Evolutionary conservation across 257 asterid species (phyloP), one percentile per base, ranked within the genome.

Genomic region (Fraxinus anomala): DNA sequence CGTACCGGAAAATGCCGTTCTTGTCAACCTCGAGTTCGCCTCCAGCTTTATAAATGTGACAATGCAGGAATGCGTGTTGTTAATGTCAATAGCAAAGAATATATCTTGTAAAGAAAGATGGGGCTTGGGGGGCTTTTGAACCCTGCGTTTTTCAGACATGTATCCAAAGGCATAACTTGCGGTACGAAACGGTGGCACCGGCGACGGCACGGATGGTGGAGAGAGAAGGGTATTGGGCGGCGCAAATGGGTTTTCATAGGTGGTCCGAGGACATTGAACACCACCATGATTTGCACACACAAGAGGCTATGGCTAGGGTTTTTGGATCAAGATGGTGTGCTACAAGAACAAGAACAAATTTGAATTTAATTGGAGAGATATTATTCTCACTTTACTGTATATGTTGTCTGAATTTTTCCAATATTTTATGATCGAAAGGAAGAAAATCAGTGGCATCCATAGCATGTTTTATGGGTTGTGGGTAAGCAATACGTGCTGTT

Each of bases 271-370:
- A 87, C 91, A 92, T 76, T 76, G 88, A 73, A 14, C 82, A 83
- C 99, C 99, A 94, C 0, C 28, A 26, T 26, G 94, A 82, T 80
- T 87, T 92, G 85, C 90, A 80, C 0, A 91, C 99, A 63, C 96
- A 88, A 24, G 85, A 76, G 34, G 98, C 94, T 5, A 16, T 12
- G 61, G 93, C 92, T 13, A 95, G 85, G 73, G 93, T 69, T 74
- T 81, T 71, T 0, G 97, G 89, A 76, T 87, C 96, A 5, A 95
- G 92, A 81, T 82, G 85, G 74, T 78, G 78, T 4, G 97, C 83
- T 0, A 92, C 80, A 0, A 93, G 92, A 21, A 86, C 88, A 1
- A 95, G 81, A 9, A 47, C 23, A 74, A 11, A 24, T 9, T 9
- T 61, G 63, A 34, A 36, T 21, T 39, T 65, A 5, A 34, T 65